These are phyloP conservation scores for Smallanthus sonchifolius DNA, from an alignment of 129 eudicot genomes.

Conservation along the genomic window DNA sequence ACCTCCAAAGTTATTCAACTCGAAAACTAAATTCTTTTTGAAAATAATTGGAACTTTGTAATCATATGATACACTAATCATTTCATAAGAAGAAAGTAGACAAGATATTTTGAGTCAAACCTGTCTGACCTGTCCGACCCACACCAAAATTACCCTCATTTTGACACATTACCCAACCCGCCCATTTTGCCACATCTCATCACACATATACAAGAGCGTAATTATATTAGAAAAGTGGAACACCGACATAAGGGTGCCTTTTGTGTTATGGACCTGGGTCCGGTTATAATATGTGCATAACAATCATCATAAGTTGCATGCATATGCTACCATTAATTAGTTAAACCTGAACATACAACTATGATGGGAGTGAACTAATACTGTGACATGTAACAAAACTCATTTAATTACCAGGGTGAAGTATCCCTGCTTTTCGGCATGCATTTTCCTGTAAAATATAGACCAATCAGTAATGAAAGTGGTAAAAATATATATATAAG, in stretches of 20 bases:
- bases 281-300: not conserved
- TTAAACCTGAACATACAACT: not conserved
- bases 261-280: not conserved
- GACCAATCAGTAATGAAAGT: conserved; percentile 3
- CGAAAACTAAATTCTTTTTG: not conserved
- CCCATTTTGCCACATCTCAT: not conserved
- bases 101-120: not conserved
- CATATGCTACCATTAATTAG: not conserved
- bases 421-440: conserved; percentile 87
- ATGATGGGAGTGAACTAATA: not conserved
- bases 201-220: not conserved
- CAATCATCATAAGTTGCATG: conserved; percentile 8
- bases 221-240: not conserved
- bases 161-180: not conserved
- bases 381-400: conserved; percentile 4
- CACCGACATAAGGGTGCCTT: not conserved
- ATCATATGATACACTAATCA: not conserved
- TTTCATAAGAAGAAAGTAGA: not conserved
- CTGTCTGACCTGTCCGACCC: not conserved
- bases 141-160: not conserved
- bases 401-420: conserved; percentile 68
- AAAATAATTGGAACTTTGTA: not conserved
- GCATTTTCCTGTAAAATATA: conserved; percentile 76
- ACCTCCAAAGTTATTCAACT: not conserved
- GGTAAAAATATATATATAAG: not conserved